Conservation (phyloP, 2,329 filamentous ascomycete species). For the Beauveria caledonica region DNA sequence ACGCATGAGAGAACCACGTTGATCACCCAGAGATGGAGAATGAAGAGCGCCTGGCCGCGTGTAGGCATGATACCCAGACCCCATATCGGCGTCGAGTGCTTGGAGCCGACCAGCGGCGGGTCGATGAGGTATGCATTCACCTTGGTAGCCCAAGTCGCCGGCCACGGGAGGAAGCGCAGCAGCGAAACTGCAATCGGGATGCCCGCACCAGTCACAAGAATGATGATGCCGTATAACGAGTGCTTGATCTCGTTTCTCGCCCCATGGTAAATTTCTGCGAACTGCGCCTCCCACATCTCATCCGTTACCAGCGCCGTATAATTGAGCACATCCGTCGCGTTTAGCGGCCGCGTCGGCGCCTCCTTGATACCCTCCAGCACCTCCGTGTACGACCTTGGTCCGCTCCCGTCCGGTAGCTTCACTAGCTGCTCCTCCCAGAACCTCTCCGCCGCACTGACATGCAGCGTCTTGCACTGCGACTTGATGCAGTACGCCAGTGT, state of each 20-base stretch:
- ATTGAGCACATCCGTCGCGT: constrained; percentile 12
- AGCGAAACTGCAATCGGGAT: constrained; percentile 23
- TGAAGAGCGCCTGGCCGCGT: constrained; percentile 32
- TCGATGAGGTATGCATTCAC: constrained; percentile 18
- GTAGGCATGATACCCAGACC: constrained; percentile 18
- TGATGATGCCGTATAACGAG: constrained; percentile 18
- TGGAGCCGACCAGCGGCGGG: constrained; percentile 17
- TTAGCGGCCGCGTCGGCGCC: constrained; percentile 3
- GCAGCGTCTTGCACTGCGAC: constrained; percentile 9
- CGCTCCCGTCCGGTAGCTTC: constrained; percentile 7
- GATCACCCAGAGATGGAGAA: constrained; percentile 29
- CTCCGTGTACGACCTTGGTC: constrained; percentile 11
- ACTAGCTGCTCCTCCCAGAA: constrained; percentile 15
- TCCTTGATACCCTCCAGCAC: constrained; percentile 9
- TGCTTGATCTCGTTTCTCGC: constrained; percentile 12
- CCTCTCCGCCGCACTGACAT: constrained; percentile 4
- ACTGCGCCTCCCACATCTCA: constrained; percentile 7
- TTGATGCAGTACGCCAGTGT: constrained; percentile 16
- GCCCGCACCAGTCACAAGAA: constrained; percentile 17
- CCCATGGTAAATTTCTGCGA: constrained; percentile 2
- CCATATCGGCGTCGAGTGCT: constrained; percentile 15
- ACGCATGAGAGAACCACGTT: constrained; percentile 28
- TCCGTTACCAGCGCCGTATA: constrained; percentile 11
- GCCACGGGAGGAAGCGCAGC: constrained; percentile 23
- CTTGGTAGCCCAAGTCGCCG: constrained; percentile 8